Evolutionary conservation across 805 yeast genomes (phyloP), one percentile per base, ranked within the genome.

Genomic region (Saccharomycopsis sp.): DNA sequence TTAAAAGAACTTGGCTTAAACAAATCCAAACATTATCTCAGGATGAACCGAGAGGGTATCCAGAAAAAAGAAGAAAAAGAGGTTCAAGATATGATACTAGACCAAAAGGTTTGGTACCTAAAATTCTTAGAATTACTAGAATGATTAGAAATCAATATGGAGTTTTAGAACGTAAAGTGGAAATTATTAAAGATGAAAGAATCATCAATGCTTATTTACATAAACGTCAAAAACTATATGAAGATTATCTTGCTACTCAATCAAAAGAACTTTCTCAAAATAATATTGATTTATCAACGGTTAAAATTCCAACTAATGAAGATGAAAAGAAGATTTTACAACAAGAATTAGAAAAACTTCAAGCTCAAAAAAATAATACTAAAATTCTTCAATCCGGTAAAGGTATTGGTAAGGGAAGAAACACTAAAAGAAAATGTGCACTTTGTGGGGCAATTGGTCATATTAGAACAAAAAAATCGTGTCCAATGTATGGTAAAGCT

Each of bases 401-500:
- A 50, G 82, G 83, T 19, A 72, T 73, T 31, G 85, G 84, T 23
- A 80, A 80, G 52, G 82, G 82, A 25, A 79, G 79, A 52, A 69
- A 79, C 23, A 76, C 75, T 4, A 79, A 81, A 6, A 68, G 98
- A 56, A 75, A 85, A 54, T 89, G 98, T 62, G 88, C 94, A 3
- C 80, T 92, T 0, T 89, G 98, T 68, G 97, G 97, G 18, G 92
- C 89, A 10, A 70, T 83, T 48, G 98, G 97, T 0, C 98, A 89
- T 58, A 89, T 89, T 47, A 72, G 92, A 56, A 89, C 98, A 2
- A 81, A 80, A 53, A 69, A 69, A 48, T 65, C 89, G 2, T 89
- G 98, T 62, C 98, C 97, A 13, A 69, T 87, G 72, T 89, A 83
- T 56, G 74, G 72, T 46, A 76, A 72, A 18, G 21, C 17, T 15